Base-by-base conservation (phyloP, 371 early-diverging fungal genomes). In the Mortierella sp. region DNA sequence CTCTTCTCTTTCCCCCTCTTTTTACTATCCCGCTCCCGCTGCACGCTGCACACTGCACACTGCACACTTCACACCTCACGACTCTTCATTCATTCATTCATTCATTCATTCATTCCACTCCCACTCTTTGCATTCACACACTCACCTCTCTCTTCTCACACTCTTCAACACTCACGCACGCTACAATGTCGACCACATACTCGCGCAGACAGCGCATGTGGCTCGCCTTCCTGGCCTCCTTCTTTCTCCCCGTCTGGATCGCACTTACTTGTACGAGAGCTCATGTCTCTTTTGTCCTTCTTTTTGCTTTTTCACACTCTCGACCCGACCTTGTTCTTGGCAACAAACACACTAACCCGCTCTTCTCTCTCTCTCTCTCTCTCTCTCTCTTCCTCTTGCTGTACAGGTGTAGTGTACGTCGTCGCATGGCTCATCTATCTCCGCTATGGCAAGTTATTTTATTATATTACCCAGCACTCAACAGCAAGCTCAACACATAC, bases 361-460 rank as follows among this genome's bases (percentile, higher is more conserved):
- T 3, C 26, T 34, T 38, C n/a, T 19, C 54, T 58, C 11, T 58
- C 31, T 42, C 47, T 21, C 24, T 3, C 7, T 60, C 19, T 57
- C 38, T n/a, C 38, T 34, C 16, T 47, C 47, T 72, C 31, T 3
- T 38, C 0, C 16, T 54, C 24, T 55, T n/a, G 19, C 21, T 47
- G 9, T 73, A 71, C 42, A 93, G 93, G 80, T 26, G 79, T 89
- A 13, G 81, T 91, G 48, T 93, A 93, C 73, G 74, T 90, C 6
- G 80, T 78, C 54, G 93, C 93, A 63, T 92, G 93, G 93, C 72
- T 83, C 54, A 86, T 88, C 8, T 91, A 90, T 76, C 87, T 91
- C 34, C 79, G 85, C 75, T 85, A 85, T 81, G 85, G 85, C 79
- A 81, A 85, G 85, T 85, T 34, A 16, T 28, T 45, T 63, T n/a